These are phyloP conservation scores for Phycomyces nitens DNA, from an alignment of 192 early-diverging fungal genomes.

Conservation along the genomic window DNA sequence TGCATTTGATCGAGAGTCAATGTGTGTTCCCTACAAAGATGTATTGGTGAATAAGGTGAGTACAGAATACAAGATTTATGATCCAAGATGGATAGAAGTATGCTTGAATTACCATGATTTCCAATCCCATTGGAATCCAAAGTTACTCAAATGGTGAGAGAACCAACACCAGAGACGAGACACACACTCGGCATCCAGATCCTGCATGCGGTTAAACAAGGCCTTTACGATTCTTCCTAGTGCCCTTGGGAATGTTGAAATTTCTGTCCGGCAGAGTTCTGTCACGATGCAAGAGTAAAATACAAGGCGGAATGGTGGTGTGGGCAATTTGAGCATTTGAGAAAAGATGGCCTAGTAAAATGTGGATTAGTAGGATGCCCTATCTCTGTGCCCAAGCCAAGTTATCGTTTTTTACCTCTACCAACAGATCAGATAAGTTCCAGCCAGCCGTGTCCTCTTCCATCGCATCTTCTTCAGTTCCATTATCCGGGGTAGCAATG, in stretches of 20 bases:
- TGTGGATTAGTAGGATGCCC: neutral
- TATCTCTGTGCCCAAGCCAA: no score
- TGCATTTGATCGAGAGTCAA: conserved; percentile 49
- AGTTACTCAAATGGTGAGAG: conserved; percentile 89
- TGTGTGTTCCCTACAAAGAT: conserved; percentile 45
- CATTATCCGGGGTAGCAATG: neutral
- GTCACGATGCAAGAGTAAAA: conserved; percentile 73
- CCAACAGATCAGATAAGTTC: conserved; percentile 28
- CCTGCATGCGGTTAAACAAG: conserved; percentile 62
- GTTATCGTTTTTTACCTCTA: conserved; percentile 24
- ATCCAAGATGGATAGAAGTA: neutral
- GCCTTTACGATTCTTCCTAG: conserved; percentile 63
- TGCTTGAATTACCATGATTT: conserved; percentile 58
- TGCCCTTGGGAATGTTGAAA: conserved; percentile 54
- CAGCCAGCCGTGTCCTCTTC: conserved; percentile 20
- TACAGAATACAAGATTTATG: no score
- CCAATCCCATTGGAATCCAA: conserved; percentile 90
- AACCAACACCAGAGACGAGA: conserved; percentile 86
- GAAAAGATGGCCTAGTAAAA: conserved; percentile 34
- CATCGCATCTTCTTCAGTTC: conserved; percentile 3
- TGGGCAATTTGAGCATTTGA: conserved; percentile 50
- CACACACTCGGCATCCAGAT: conserved; percentile 84
- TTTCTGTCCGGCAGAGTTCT: conserved; percentile 68
- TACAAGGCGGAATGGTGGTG: conserved; percentile 56
- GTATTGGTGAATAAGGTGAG: neutral